phyloP scores from a whole-genome alignment of 768 basidiomycete genomes.

The Termitomyces sp. region DNA sequence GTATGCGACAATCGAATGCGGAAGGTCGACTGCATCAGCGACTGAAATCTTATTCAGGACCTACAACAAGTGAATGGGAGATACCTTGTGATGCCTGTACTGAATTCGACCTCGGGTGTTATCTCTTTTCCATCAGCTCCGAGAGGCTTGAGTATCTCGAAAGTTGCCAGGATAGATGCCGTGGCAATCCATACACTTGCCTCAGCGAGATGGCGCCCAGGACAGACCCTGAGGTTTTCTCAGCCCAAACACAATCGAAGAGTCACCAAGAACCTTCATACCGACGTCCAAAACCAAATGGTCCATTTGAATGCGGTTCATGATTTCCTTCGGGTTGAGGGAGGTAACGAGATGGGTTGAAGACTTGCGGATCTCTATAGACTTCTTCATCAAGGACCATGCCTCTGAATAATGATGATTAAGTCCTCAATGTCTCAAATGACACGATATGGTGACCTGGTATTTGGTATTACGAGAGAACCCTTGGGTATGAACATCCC shows the following conservation, averaged over 20 bases:
- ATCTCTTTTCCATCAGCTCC: conserved; percentile 29
- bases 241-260: background rate
- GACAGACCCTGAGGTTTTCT: conserved; percentile 22
- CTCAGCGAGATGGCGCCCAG: conserved; percentile 39
- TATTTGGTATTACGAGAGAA: background rate
- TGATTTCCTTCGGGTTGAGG: conserved; percentile 12
- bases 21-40: conserved; percentile 1
- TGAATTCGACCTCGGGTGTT: conserved; percentile 28
- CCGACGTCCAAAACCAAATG: conserved; percentile 18
- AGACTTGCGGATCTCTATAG: conserved; percentile 32
- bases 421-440: conserved; percentile 7
- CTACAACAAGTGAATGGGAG: background rate
- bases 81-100: conserved; percentile 22
- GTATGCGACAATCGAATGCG: conserved; percentile 10
- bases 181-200: conserved; percentile 25
- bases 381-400: conserved; percentile 29
- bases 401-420: conserved; percentile 24
- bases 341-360: conserved; percentile 36
- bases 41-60: background rate
- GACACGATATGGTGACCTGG: background rate
- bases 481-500: background rate
- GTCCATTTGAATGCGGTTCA: conserved; percentile 5
- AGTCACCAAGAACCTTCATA: background rate
- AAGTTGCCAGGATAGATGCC: conserved; percentile 16
- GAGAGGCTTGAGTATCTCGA: conserved; percentile 30